Conservation (phyloP, 352 stramenopile genomes). For the Hyaloperonospora brassicae region DNA sequence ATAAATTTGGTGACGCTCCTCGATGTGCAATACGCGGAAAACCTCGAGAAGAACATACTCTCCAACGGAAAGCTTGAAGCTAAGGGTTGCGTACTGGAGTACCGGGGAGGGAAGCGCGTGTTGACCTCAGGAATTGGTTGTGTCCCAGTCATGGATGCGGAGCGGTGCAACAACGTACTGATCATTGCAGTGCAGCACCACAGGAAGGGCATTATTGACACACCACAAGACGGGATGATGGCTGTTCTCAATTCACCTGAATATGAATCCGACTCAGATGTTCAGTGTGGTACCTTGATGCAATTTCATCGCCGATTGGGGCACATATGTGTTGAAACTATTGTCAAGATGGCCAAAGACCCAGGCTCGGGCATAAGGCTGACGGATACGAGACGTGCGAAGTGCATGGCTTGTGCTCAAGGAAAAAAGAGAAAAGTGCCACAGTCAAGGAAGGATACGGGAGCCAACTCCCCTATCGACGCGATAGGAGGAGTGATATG, state of each 20-base stretch:
- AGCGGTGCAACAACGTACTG: neutral
- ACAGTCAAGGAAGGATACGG: neutral
- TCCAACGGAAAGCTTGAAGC: neutral
- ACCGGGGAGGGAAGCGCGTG: no score
- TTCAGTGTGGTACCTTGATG: no score
- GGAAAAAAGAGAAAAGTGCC: no score
- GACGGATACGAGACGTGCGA: no score
- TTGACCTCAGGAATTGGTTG: neutral
- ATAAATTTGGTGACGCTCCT: neutral
- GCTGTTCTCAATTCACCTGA: no score
- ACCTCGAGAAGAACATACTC: neutral
- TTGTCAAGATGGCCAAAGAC: no score
- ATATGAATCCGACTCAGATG: no score
- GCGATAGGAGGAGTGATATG: neutral
- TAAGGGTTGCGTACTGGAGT: neutral
- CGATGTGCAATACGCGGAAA: neutral
- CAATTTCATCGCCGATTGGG: no score
- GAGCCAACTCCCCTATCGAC: neutral
- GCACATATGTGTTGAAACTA: no score
- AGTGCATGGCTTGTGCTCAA: no score
- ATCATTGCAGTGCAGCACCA: neutral
- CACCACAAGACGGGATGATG: neutral
- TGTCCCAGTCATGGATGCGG: neutral
- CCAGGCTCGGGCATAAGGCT: no score
- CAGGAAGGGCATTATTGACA: no score